A percentile compares a stretch with the other conserved stretches of the same genome.
These are phyloP conservation scores for Daldinia sp. DNA, from an alignment of 2,329 filamentous ascomycete genomes.

Conservation along the genomic window DNA sequence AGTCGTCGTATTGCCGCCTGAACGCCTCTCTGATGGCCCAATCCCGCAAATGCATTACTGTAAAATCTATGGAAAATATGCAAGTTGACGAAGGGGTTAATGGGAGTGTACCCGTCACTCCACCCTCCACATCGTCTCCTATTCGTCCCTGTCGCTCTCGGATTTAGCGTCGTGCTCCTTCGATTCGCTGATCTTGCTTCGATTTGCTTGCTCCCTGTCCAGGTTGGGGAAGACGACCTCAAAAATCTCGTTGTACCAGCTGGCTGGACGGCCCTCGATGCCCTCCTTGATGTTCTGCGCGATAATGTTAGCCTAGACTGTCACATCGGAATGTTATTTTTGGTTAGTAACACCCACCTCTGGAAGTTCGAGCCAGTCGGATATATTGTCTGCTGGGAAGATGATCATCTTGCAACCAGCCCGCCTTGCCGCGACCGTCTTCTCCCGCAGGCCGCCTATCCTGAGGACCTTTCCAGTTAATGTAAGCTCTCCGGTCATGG, in stretches of 20 bases:
- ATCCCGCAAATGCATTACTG: slow-evolving; percentile 47
- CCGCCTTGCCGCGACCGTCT: slow-evolving; percentile 93
- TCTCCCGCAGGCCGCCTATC: slow-evolving; percentile 94
- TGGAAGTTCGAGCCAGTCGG: slow-evolving; percentile 96
- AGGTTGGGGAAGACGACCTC: slow-evolving; percentile 88
- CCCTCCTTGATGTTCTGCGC: slow-evolving; percentile 95
- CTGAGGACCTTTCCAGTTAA: slow-evolving; percentile 96
- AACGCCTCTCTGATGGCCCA: slow-evolving; percentile 46
- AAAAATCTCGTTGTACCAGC: slow-evolving; percentile 96
- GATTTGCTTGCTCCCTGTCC: slow-evolving; percentile 78
- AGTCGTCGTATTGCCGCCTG: slow-evolving; percentile 45
- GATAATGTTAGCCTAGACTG: slow-evolving; percentile 42
- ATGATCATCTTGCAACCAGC: slow-evolving; percentile 94
- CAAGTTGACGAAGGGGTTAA: slow-evolving; percentile 43
- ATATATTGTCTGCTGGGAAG: slow-evolving; percentile 95
- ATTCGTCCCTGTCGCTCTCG: slow-evolving; percentile 54
- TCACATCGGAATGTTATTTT: slow-evolving; percentile 24
- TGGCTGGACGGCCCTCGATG: slow-evolving; percentile 89
- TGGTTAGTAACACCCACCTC: slow-evolving; percentile 73
- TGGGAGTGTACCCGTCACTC: slow-evolving; percentile 32
- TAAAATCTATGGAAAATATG: slow-evolving; percentile 45
- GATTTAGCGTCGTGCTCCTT: slow-evolving; percentile 60
- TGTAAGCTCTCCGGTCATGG: slow-evolving; percentile 98
- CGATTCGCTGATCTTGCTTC: slow-evolving; percentile 73
- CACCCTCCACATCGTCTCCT: slow-evolving; percentile 39